Conservation (phyloP, 257 asterid species). For the Dorcoceras hygrometricum region DNA sequence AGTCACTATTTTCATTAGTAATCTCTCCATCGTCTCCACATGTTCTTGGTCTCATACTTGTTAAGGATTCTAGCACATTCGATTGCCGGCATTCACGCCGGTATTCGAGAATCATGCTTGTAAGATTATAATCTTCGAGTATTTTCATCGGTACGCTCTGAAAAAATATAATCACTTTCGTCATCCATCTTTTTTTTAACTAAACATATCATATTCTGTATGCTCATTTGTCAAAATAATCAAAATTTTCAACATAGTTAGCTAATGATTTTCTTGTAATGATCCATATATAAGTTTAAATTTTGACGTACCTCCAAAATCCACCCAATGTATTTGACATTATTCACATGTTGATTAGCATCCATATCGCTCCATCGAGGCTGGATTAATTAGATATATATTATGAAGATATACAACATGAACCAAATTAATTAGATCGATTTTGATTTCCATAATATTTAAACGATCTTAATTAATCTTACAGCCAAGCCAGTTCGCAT, state of each 20-base stretch:
- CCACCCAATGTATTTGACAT: constrained; percentile 92
- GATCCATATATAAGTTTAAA: no score
- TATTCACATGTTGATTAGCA: constrained; percentile 84
- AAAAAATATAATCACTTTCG: constrained; percentile 1
- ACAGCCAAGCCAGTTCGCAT: constrained; percentile 69
- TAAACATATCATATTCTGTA: not conserved
- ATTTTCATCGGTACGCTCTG: constrained; percentile 74
- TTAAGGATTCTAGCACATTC: constrained; percentile 65
- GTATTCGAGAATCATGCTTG: constrained; percentile 64
- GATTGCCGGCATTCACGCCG: constrained; percentile 67
- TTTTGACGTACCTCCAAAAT: constrained; percentile 58
- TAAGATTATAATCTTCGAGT: constrained; percentile 54
- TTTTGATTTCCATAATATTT: no score
- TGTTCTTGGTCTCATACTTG: constrained; percentile 36
- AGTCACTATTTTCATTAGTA: constrained; percentile 18
- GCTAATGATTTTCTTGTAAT: no score
- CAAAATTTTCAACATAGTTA: no score
- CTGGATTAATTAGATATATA: constrained; percentile 28
- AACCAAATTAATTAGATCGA: no score
- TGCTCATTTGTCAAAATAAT: no score
- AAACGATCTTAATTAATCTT: constrained; percentile 23
- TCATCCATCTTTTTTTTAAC: not conserved
- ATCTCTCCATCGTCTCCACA: constrained; percentile 1
- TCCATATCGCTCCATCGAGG: constrained; percentile 97
- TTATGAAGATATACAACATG: not conserved